A percentile compares a stretch with the other conserved stretches of the same genome.
These are phyloP conservation scores for Didymellaceae sp. DNA, from an alignment of 2,329 filamentous ascomycete species.

Conservation along the genomic window DNA sequence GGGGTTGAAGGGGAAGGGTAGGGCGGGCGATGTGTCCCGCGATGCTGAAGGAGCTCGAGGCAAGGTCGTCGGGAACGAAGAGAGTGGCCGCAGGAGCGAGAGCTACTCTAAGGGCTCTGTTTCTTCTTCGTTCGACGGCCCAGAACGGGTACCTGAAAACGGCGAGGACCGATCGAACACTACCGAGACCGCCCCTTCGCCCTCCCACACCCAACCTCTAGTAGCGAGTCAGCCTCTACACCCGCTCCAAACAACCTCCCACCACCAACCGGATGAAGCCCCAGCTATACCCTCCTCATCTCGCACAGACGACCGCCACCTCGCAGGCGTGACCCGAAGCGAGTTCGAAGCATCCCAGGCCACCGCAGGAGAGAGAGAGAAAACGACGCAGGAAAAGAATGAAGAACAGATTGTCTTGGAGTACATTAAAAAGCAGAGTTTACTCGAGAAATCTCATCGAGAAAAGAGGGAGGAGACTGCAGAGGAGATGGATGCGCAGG, in stretches of 20 bases:
- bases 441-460: too few relatives aligned
- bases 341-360: constrained; percentile 25
- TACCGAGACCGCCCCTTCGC: too few relatives aligned
- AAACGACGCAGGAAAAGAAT: constrained; percentile 26
- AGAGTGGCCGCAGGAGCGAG: too few relatives aligned
- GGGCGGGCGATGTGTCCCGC: constrained; percentile 1
- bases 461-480: too few relatives aligned
- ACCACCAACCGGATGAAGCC: constrained; percentile 7
- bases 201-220: background rate
- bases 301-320: constrained; percentile 24
- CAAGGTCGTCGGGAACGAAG: background rate
- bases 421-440: constrained; percentile 12
- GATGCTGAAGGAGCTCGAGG: constrained; percentile 7
- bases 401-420: constrained; percentile 13
- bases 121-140: too few relatives aligned
- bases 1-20: constrained; percentile 16
- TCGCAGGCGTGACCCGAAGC: constrained; percentile 15
- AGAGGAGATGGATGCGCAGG: too few relatives aligned
- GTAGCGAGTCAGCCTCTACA: background rate
- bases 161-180: too few relatives aligned
- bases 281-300: background rate
- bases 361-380: constrained; percentile 50
- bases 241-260: background rate
- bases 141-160: too few relatives aligned
- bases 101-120: too few relatives aligned